Evolutionary conservation across 139 green algal species (phyloP), one percentile per base, ranked within the genome.

Genomic region (Ettlia oleoabundans): DNA sequence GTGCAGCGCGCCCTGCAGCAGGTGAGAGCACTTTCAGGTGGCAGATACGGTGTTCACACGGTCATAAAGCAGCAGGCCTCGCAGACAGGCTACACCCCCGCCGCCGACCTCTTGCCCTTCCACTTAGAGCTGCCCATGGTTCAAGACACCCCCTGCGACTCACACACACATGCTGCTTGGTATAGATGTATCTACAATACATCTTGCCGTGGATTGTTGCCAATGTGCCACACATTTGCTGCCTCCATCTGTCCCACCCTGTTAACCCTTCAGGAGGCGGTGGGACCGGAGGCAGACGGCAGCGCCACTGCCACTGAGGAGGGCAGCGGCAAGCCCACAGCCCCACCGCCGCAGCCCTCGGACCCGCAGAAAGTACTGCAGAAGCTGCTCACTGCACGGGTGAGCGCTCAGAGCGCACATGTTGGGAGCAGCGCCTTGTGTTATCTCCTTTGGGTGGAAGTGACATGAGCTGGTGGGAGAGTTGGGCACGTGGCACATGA

Each of bases 311-410:
- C 32, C 19, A 7, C 32, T 18, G 53, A 77, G 63, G n/a, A n/a
- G n/a, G n/a, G n/a, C n/a, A 37, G 41, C 63, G 22, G 18, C 52
- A 32, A 8, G 61, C 38, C 47, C 0, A 19, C 32, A 21, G 76
- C 38, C 66, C 33, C 51, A 47, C 69, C 62, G 6, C 18, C 41
- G 30, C 62, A 82, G 62, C 30, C 76, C 21, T 38, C 30, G 5
- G 53, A 75, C 42, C 84, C 84, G 2, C 32, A 72, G 22, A 69
- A 52, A 42, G 84, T 88, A 30, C 52, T 88, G 66, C 72, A 82
- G 26, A 84, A 81, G 47, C 61, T 88, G 9, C 24, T 83, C 37
- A 40, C 61, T 28, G 84, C 79, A n/a, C 32, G 78, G 68, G 79
- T 84, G 65, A 69, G 62, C 7, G 47, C 47, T 15, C 10, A 24